Percentiles rank a stretch among this genome's conserved stretches.
phyloP scores from a whole-genome alignment of 345 rosid genomes.

The Viola odorata region DNA sequence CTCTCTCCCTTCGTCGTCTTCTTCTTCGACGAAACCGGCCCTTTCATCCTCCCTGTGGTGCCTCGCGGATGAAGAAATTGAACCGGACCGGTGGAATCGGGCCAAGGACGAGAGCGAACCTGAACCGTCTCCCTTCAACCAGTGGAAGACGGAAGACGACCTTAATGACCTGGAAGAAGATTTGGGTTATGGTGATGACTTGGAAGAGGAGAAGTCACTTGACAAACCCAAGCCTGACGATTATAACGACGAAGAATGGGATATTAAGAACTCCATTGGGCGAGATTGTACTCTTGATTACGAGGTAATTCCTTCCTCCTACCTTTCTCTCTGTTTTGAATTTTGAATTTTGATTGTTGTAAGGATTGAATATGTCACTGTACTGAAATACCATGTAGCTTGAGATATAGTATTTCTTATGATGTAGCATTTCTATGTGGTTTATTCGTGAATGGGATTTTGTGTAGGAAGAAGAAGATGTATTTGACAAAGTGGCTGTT shows the following conservation, averaged over 20 bases:
- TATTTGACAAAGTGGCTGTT: slow-evolving; percentile 53
- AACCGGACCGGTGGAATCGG: slow-evolving; percentile 37
- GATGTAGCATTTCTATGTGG: no score
- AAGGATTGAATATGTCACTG: background rate
- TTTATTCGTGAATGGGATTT: background rate
- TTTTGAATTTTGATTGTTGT: background rate
- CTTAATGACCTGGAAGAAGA: slow-evolving; percentile 29
- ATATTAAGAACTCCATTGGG: slow-evolving; percentile 63
- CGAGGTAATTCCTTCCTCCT: slow-evolving; percentile 37
- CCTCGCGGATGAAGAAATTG: slow-evolving; percentile 64
- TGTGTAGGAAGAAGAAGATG: slow-evolving; percentile 72
- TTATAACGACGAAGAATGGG: slow-evolving; percentile 66
- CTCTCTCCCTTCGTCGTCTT: slow-evolving; percentile 43
- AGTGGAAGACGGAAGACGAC: slow-evolving; percentile 34
- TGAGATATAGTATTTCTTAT: no score
- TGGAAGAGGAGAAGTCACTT: slow-evolving; percentile 11
- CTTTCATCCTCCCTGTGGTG: slow-evolving; percentile 39
- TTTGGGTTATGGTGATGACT: slow-evolving; percentile 3
- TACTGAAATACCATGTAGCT: no score
- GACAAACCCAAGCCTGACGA: slow-evolving; percentile 34
- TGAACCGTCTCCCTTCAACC: slow-evolving; percentile 8
- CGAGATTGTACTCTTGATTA: slow-evolving; percentile 61
- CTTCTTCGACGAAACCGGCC: background rate
- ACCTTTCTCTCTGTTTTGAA: background rate
- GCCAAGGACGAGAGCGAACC: slow-evolving; percentile 17